Evolutionary conservation across 441 rosid genomes (phyloP), one percentile per base, ranked within the genome.

Genomic region (Euphorbia celastroides): DNA sequence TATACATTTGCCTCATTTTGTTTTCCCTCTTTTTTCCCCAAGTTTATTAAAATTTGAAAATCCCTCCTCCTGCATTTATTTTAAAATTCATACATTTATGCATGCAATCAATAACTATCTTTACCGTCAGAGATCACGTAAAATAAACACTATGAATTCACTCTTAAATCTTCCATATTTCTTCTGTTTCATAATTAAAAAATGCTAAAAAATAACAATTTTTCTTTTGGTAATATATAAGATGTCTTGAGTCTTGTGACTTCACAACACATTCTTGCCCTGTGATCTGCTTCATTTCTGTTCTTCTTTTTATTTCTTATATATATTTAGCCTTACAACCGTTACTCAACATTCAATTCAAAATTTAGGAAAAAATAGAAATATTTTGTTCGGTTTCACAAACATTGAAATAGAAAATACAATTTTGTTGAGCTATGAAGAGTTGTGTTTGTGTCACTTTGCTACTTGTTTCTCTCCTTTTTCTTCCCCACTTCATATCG

Each of bases 271-370:
- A 71, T 79, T 56, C 67, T 66, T 67, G 73, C 77, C 77, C 76
- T 87, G 88, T 87, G 89, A 83, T 77, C 66, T 73, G 88, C 78
- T 87, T 87, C 92, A 87, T 81, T 87, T 34, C 76, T 20, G 81
- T 87, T 34, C 77, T 20, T 5, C 41, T n/a, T 20, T 7, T 41
- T 2, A 5, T 16, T 61, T 0, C 17, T 57, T 66, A 34, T 34
- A 34, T 34, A 34, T 34, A 34, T 34, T 34, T 3, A 34, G 38
- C 44, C 44, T 38, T 38, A 9, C 44, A 38, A 38, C 44, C 44
- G 44, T 9, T 38, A 14, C 12, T 7, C 11, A 7, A 14, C 5
- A 26, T 27, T 31, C 2, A 19, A 57, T 34, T 25, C 77, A 4
- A 10, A 17, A 5, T 38, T 55, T 42, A 27, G 59, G 32, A 54